Evolutionary conservation across 164 flowering plant genomes (phyloP).

Genomic region (Stephania cephalantha): DNA sequence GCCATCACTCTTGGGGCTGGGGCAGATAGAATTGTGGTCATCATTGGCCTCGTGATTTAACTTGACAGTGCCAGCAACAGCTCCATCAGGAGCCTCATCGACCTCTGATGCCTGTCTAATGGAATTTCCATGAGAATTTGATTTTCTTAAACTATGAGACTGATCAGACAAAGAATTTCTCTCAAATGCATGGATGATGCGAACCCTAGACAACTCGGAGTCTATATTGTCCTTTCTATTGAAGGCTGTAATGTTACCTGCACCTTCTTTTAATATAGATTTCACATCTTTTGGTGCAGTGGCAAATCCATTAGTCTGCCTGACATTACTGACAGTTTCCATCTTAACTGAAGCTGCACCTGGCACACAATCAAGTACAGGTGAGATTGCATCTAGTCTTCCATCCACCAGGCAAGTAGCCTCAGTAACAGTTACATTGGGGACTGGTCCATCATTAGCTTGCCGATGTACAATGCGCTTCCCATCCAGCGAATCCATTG

Average conservation of each 20-base stretch:
- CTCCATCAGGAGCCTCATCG: slow-evolving; percentile 20
- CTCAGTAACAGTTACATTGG: slow-evolving; percentile 16
- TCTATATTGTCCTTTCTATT: slow-evolving; percentile 39
- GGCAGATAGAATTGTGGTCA: slow-evolving; percentile 15
- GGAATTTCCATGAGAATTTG: slow-evolving; percentile 30
- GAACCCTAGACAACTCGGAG: slow-evolving; percentile 55
- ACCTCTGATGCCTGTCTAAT: slow-evolving; percentile 24
- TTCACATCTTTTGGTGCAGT: slow-evolving; percentile 23
- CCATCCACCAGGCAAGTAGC: slow-evolving; percentile 22
- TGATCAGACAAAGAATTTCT: slow-evolving; percentile 39
- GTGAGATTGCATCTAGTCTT: slow-evolving; percentile 24
- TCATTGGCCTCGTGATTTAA: slow-evolving; percentile 26
- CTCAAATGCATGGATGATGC: slow-evolving; percentile 30
- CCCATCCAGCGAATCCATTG: slow-evolving; percentile 24
- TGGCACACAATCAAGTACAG: slow-evolving; percentile 28
- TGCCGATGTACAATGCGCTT: slow-evolving; percentile 23
- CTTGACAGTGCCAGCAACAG: slow-evolving; percentile 19
- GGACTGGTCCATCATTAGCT: slow-evolving; percentile 20
- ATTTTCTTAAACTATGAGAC: slow-evolving; percentile 23
- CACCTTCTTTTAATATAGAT: slow-evolving; percentile 25
- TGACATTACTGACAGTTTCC: slow-evolving; percentile 29
- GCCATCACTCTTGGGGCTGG: slow-evolving; percentile 22
- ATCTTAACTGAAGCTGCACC: slow-evolving; percentile 15
- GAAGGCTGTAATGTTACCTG: slow-evolving; percentile 21
- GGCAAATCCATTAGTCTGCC: slow-evolving; percentile 32